Conservation (phyloP, 495 filamentous ascomycete species). For the Cryomyces minteri region DNA sequence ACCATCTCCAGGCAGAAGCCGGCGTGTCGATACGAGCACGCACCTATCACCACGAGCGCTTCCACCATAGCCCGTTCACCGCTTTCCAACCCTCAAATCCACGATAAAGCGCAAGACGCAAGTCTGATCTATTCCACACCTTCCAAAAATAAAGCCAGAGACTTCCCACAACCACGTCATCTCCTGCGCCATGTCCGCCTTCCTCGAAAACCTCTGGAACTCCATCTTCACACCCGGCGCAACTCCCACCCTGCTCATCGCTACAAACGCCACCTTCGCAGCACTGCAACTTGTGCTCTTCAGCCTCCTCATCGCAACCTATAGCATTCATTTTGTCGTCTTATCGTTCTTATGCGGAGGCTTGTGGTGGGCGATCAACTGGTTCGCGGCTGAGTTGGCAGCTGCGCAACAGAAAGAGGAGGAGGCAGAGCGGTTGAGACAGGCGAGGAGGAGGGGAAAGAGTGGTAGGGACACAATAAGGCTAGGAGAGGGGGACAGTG, state of each 20-base stretch:
- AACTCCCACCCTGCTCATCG: conserved; percentile 70
- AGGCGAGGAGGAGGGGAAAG: conserved; percentile 18
- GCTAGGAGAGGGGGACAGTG: conserved; percentile 10
- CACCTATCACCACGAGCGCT: too few relatives aligned
- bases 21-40: too few relatives aligned
- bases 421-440: conserved; percentile 33
- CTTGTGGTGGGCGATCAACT: conserved; percentile 88
- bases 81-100: too few relatives aligned
- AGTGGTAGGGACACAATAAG: conserved; percentile 7
- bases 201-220: conserved; percentile 66
- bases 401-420: conserved; percentile 44
- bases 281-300: conserved; percentile 65
- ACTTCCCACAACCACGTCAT: too few relatives aligned
- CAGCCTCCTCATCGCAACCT: conserved; percentile 57
- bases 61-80: too few relatives aligned
- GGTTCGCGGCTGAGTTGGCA: conserved; percentile 75
- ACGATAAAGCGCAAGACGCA: too few relatives aligned
- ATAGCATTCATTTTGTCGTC: conserved; percentile 72
- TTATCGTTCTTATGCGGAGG: conserved; percentile 61
- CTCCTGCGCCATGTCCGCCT: conserved; percentile 45
- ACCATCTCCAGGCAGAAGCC: too few relatives aligned
- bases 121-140: too few relatives aligned
- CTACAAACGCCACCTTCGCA: conserved; percentile 80
- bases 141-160: too few relatives aligned
- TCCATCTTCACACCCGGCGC: conserved; percentile 86